A percentile compares a stretch with the other conserved stretches of the same genome.
These are phyloP conservation scores for Syzygium malaccense DNA, from an alignment of 441 rosid species.

Conservation along the genomic window DNA sequence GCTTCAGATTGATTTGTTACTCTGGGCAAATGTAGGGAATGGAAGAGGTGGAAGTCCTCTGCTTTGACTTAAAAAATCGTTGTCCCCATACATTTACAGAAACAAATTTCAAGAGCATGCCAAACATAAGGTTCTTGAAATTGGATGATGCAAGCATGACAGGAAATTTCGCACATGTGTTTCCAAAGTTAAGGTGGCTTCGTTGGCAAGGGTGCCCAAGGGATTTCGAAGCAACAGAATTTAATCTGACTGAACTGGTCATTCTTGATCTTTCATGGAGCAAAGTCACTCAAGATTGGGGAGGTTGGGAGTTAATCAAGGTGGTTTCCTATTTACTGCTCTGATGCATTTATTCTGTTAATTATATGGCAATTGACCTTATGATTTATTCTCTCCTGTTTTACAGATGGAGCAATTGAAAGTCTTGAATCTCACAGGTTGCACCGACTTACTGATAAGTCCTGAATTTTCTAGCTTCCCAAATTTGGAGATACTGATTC, in stretches of 20 bases:
- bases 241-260: not conserved
- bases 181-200: not conserved
- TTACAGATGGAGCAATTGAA: not conserved
- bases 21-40: not conserved
- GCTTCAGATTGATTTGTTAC: not conserved
- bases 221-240: not conserved
- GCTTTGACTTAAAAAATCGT: not conserved
- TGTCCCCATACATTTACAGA: not conserved
- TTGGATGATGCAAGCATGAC: not conserved
- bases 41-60: not conserved
- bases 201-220: not conserved
- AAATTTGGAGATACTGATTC: not conserved
- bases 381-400: not conserved
- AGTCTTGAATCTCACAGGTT: not conserved
- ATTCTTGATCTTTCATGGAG: not conserved
- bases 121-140: not conserved
- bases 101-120: not conserved
- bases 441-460: not conserved
- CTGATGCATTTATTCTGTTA: not conserved
- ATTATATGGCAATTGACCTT: not conserved
- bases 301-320: not conserved
- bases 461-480: fast-evolving
- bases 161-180: not conserved
- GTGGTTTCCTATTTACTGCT: not conserved
- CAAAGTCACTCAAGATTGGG: not conserved